Percentiles rank a stretch among this genome's conserved stretches.
These are phyloP conservation scores for Pontederia crassipes DNA, from an alignment of 176 grass and related monocot genomes.

Conservation along the genomic window DNA sequence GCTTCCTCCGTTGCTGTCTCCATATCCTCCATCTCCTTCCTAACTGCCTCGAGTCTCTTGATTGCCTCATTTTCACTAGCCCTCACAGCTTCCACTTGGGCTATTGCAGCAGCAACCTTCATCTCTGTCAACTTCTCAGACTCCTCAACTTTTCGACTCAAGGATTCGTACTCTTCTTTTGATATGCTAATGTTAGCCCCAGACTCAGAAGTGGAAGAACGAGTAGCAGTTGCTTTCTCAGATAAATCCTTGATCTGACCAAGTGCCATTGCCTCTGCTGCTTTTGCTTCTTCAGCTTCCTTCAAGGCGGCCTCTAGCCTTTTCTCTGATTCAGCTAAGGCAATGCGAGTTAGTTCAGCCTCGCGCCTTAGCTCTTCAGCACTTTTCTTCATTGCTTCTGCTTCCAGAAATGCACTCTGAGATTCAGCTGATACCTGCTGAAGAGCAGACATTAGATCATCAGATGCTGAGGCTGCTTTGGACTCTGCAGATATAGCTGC, in stretches of 20 bases:
- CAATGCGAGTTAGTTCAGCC: slow-evolving; percentile 48
- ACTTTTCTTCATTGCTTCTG: slow-evolving; percentile 83
- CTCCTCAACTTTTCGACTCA: slow-evolving; percentile 81
- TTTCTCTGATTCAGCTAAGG: slow-evolving; percentile 53
- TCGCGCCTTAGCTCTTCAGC: slow-evolving; percentile 56
- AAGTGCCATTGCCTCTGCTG: slow-evolving; percentile 73
- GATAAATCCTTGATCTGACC: slow-evolving; percentile 82
- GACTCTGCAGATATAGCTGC: slow-evolving; percentile 79
- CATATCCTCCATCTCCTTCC: slow-evolving; percentile 92
- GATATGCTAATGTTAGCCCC: slow-evolving; percentile 83
- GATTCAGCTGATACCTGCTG: slow-evolving; percentile 84
- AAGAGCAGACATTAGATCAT: slow-evolving; percentile 69
- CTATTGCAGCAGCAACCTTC: slow-evolving; percentile 89
- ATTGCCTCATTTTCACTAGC: slow-evolving; percentile 86
- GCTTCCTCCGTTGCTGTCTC: slow-evolving; percentile 79
- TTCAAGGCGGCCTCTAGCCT: slow-evolving; percentile 59
- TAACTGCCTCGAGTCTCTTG: slow-evolving; percentile 52
- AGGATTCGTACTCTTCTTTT: slow-evolving; percentile 80
- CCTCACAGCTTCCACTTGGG: slow-evolving; percentile 77
- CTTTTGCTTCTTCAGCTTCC: slow-evolving; percentile 81
- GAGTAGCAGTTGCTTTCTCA: slow-evolving; percentile 55
- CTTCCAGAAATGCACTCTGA: slow-evolving; percentile 67
- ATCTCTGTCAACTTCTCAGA: slow-evolving; percentile 85
- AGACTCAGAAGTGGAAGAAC: slow-evolving; percentile 68
- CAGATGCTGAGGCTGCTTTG: slow-evolving; percentile 67